A percentile compares a stretch with the other conserved stretches of the same genome.
Conservation (phyloP, 2,329 filamentous ascomycete species). For the Macroventuria anomochaeta region DNA sequence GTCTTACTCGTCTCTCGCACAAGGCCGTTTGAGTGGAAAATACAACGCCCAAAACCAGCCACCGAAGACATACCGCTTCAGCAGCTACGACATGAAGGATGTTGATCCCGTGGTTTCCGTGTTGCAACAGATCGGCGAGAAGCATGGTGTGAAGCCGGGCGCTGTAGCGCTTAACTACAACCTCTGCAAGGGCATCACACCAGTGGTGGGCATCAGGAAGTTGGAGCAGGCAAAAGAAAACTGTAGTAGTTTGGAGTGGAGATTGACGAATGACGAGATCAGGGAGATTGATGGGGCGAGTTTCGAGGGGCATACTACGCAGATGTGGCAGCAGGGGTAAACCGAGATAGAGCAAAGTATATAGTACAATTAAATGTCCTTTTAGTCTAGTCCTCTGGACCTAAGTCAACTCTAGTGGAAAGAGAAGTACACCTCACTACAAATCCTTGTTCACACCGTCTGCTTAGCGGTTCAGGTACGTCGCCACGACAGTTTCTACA, state of each 20-base stretch:
- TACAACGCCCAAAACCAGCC: conserved; percentile 50
- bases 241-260: conserved; percentile 52
- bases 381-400: no score
- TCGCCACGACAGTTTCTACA: no score
- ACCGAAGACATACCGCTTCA: conserved; percentile 48
- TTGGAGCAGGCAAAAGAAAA: conserved; percentile 51
- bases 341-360: no score
- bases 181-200: conserved; percentile 54
- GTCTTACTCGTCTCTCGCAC: conserved; percentile 51
- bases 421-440: no score
- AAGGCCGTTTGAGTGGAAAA: conserved; percentile 39
- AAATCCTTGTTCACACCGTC: neutral
- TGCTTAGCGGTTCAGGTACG: neutral
- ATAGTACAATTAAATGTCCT: no score
- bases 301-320: conserved; percentile 46
- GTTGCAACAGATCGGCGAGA: conserved; percentile 47
- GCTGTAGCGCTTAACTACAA: conserved; percentile 56
- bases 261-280: conserved; percentile 52
- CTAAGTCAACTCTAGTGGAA: no score
- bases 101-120: conserved; percentile 49
- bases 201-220: conserved; percentile 52
- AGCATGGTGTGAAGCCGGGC: conserved; percentile 42
- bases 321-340: conserved; percentile 50
- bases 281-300: conserved; percentile 48
- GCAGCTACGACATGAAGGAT: conserved; percentile 54